A percentile compares a stretch with the other conserved stretches of the same genome.
Conservation (phyloP, 2,329 filamentous ascomycete genomes). For the Bipolaris victoriae region DNA sequence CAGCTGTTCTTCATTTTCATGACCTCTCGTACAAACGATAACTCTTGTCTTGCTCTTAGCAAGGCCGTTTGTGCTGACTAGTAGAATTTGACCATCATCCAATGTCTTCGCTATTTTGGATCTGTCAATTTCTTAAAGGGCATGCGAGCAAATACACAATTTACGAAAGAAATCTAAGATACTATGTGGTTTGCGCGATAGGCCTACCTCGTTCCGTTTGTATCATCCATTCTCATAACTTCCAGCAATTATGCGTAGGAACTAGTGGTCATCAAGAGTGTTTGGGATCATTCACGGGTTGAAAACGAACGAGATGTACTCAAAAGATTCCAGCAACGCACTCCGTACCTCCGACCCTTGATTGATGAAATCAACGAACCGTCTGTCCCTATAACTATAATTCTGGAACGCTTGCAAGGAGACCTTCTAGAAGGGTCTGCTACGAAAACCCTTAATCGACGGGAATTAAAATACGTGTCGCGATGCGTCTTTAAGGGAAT, state of each 20-base stretch:
- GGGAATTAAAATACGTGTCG: constrained; percentile 28
- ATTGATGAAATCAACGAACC: constrained; percentile 38
- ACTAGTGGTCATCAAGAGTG: constrained; percentile 34
- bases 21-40: background rate
- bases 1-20: background rate
- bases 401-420: constrained; percentile 30
- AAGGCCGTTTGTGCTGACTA: background rate
- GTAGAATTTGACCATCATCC: background rate
- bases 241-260: constrained; percentile 13
- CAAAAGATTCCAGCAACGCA: constrained; percentile 31
- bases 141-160: constrained; percentile 20
- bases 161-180: constrained; percentile 23
- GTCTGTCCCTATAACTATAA: constrained; percentile 26
- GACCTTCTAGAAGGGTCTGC: constrained; percentile 24
- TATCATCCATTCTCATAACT: background rate
- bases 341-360: constrained; percentile 31
- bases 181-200: constrained; percentile 31
- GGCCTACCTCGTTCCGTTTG: background rate
- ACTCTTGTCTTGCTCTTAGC: background rate
- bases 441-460: constrained; percentile 21
- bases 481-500: constrained; percentile 32
- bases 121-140: constrained; percentile 24
- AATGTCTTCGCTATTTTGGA: constrained; percentile 16
- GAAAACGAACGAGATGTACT: constrained; percentile 38
- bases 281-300: constrained; percentile 26